Base-by-base conservation (phyloP, 805 yeast species). In the Candida nemodendra region DNA sequence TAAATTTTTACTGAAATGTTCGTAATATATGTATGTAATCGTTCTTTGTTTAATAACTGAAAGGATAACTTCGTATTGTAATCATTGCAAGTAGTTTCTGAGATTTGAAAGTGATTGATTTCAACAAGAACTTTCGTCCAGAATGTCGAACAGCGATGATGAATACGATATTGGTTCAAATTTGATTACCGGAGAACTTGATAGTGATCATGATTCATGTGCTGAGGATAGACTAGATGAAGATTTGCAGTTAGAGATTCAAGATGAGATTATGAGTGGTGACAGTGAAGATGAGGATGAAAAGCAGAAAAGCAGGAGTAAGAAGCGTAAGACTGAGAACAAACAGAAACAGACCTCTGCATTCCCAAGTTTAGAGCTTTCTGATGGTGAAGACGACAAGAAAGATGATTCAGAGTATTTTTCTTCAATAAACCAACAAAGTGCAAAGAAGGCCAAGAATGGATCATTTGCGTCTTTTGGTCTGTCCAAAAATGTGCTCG, bases 381-480 rank as follows among this genome's bases (percentile, higher is more conserved):
- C 69, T 7, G 79, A 71, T 39, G 70, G 66, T 27, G 70, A 61
- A 18, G 51, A 37, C 9, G 72, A 71, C 17, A 70, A 62, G n/a
- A 71, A 68, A 13, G 71, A 69, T 15, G 47, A 35, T 44, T 39
- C 30, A 12, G 68, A 58, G 44, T 64, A 71, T 50, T 73, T 73
- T 39, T 36, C 54, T n/a, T 30, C 45, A 17, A 27, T 45, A 3
- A 42, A 46, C 26, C 49, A 42, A 36, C 45, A 74, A 71, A 18
- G 59, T 47, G 50, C 65, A 24, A 78, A 77, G 55, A 81, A 78
- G 53, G 80, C 79, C 30, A 81, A 84, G 57, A 74, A 74, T 35
- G 95, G 96, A 26, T 76, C 95, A 18, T 91, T 91, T 68, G 87
- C 88, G 3, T 82, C 95, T 31, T 85, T 91, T 65, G 97, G 98